These are phyloP conservation scores for Nepenthes gracilis DNA, from an alignment of 148 eudicot genomes.

Conservation along the genomic window DNA sequence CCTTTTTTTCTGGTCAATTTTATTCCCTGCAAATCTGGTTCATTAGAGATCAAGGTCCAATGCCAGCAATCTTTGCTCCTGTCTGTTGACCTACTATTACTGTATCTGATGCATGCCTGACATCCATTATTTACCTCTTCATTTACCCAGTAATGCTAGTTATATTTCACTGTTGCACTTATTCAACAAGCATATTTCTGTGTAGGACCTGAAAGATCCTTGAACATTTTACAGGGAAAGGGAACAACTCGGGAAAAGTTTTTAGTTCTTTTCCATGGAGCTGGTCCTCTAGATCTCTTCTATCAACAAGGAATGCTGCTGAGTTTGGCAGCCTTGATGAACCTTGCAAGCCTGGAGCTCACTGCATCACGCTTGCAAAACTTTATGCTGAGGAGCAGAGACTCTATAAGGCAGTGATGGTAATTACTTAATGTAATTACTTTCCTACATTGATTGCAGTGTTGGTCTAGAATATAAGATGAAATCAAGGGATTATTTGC, in stretches of 20 bases:
- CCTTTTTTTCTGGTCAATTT: too few species aligned
- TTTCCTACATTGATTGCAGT: neutral
- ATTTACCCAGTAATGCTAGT: too few species aligned
- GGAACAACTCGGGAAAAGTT: constrained; percentile 49
- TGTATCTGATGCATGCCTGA: too few species aligned
- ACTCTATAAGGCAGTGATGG: constrained; percentile 65
- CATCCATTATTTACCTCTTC: too few species aligned
- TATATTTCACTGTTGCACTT: too few species aligned
- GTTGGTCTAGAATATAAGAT: too few species aligned
- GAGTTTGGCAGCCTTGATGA: constrained; percentile 24
- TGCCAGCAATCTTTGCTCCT: too few species aligned
- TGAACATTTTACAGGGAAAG: constrained; percentile 36
- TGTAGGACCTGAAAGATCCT: neutral
- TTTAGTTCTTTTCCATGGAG: constrained; percentile 57
- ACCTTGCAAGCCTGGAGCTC: constrained; percentile 72
- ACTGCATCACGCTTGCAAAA: constrained; percentile 51
- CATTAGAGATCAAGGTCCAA: too few species aligned
- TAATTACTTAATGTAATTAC: constrained; percentile 7
- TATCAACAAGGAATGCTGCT: constrained; percentile 24
- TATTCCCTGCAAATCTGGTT: too few species aligned
- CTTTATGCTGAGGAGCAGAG: constrained; percentile 54
- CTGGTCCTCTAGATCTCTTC: constrained; percentile 60
- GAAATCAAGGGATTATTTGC: too few species aligned
- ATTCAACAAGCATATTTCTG: neutral
- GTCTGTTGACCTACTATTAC: too few species aligned